phyloP scores from a whole-genome alignment of 2,329 filamentous ascomycete species.

The Sodiomyces alkalinus region DNA sequence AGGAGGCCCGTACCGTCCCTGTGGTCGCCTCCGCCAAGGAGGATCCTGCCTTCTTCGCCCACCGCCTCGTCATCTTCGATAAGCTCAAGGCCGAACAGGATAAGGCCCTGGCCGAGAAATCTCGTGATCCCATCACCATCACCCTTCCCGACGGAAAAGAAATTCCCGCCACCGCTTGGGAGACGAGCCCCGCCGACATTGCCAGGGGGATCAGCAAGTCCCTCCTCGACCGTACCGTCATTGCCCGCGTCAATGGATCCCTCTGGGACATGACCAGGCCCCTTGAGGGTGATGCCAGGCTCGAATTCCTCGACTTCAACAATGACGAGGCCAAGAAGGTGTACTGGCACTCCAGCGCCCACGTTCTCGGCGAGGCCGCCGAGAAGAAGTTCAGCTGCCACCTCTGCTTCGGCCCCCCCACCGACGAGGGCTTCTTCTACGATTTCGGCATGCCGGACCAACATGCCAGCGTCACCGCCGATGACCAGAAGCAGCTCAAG shows the following conservation, averaged over 20 bases:
- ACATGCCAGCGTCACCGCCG: constrained; percentile 46
- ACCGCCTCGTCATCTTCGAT: constrained; percentile 78
- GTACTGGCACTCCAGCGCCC: constrained; percentile 95
- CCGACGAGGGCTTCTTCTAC: constrained; percentile 90
- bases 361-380: constrained; percentile 87
- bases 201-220: constrained; percentile 71
- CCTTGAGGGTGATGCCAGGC: constrained; percentile 71
- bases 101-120: constrained; percentile 55
- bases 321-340: constrained; percentile 68
- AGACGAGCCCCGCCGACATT: constrained; percentile 74
- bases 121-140: constrained; percentile 59
- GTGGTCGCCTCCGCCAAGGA: no score
- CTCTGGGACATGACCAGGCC: constrained; percentile 91
- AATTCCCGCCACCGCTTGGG: constrained; percentile 68
- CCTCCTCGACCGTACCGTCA: constrained; percentile 70
- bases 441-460: constrained; percentile 42
- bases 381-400: constrained; percentile 84
- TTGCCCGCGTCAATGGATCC: constrained; percentile 68
- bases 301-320: constrained; percentile 72
- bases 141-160: constrained; percentile 58
- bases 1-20: no score
- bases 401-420: constrained; percentile 85
- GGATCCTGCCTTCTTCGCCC: constrained; percentile 63
- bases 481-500: constrained; percentile 77
- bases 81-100: constrained; percentile 74